Base-by-base conservation (phyloP, 192 early-diverging fungal genomes). In the Thamnidium elegans region DNA sequence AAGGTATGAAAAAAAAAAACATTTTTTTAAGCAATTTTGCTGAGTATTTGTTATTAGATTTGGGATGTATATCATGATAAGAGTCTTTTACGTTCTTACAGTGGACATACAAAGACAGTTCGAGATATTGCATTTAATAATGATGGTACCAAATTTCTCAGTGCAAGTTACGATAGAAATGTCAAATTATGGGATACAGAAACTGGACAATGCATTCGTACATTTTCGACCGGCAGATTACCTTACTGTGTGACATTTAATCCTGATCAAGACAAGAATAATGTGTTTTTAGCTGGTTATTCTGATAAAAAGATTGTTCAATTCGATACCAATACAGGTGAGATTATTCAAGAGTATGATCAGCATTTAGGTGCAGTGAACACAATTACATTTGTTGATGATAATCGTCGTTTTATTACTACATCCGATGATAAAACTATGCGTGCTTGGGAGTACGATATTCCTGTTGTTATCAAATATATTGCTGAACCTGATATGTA, bases 131-230 rank as follows among this genome's bases (percentile, higher is more conserved):
- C 81, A 15, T 99, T 99, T 79, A 86, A 82, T 21, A 94, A 92
- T 65, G 88, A 92, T 65, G 97, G 97, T 17, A 72, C 69, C 2
- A 63, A 79, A 46, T 99, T 99, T 64, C 71, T 99, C 50, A 91
- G 87, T 67, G 89, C 90, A 17, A 89, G 90, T 43, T 97, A 94
- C 65, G 97, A 99, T 73, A 88, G 87, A 63, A 89, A 83, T 63
- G 87, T 96, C 21, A 99, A 99, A 72, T 74, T 96, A 30, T 99
- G 97, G 97, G 97, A 99, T 68, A 97, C 96, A 0, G 97, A 99
- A 66, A 99, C 97, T 4, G 95, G 96, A 15, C 73, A 93, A 76
- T 96, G 94, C 64, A 87, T 91, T 19, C 84, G 83, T 5, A 67
- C 80, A 10, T 94, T 91, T 65, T 83, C 84, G 1, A 90, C 90